These are phyloP conservation scores for Geranium brycei DNA, from an alignment of 345 rosid species.

Conservation along the genomic window DNA sequence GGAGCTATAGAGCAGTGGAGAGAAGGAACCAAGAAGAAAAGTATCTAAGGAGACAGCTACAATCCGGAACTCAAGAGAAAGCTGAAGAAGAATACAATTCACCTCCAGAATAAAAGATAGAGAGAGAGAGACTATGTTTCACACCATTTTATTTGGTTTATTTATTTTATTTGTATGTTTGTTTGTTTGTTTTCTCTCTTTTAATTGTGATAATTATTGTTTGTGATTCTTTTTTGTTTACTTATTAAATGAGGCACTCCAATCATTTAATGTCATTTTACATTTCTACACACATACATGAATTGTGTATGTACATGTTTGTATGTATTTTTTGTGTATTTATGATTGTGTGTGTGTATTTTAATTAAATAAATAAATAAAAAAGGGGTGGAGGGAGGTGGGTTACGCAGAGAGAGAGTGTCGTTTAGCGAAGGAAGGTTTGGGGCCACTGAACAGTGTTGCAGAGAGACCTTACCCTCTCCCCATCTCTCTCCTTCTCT, in stretches of 20 bases:
- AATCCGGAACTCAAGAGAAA: not conserved
- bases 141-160: too few relatives aligned
- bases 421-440: constrained; percentile 5
- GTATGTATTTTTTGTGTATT: too few relatives aligned
- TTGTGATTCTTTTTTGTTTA: too few relatives aligned
- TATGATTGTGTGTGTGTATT: too few relatives aligned
- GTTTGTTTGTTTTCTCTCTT: not conserved
- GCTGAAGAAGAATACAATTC: not conserved
- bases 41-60: not conserved
- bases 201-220: too few relatives aligned
- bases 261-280: too few relatives aligned
- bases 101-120: not conserved
- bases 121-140: not conserved
- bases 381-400: not conserved
- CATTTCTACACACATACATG: too few relatives aligned
- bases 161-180: too few relatives aligned
- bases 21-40: not conserved
- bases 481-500: constrained; percentile 18
- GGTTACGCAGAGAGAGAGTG: constrained; percentile 7
- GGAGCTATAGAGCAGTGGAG: too few relatives aligned
- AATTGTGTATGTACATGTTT: too few relatives aligned
- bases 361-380: too few relatives aligned
- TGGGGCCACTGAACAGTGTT: constrained; percentile 11
- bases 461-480: constrained; percentile 8
- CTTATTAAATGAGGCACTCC: too few relatives aligned